These are phyloP conservation scores for Coprinopsis strossmayeri DNA, from an alignment of 768 basidiomycete genomes.

Conservation along the genomic window DNA sequence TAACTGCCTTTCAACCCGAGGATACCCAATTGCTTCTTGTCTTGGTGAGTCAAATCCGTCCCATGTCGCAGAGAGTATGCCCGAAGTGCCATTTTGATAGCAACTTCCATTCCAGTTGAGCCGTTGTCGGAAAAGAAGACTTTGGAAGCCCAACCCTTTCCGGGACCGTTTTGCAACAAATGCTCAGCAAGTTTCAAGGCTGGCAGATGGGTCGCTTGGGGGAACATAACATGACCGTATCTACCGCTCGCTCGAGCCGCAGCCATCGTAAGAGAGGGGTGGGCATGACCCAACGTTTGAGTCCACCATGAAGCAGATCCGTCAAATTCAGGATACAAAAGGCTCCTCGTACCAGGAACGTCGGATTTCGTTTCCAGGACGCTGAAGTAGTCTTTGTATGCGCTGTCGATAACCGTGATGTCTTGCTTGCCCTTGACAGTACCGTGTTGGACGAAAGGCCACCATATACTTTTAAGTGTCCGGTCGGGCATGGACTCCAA, in stretches of 20 bases:
- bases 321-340: constrained; percentile 64
- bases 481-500: constrained; percentile 75
- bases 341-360: constrained; percentile 10
- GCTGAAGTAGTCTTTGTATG: constrained; percentile 80
- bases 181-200: constrained; percentile 81
- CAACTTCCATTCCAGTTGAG: constrained; percentile 96
- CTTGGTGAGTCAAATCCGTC: constrained; percentile 24
- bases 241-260: constrained; percentile 87
- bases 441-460: constrained; percentile 95
- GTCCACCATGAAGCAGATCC: constrained; percentile 99
- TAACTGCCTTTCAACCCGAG: constrained; percentile 89
- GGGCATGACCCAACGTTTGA: constrained; percentile 81
- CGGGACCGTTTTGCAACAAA: constrained; percentile 69
- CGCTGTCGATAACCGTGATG: constrained; percentile 90
- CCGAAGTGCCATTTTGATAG: constrained; percentile 92
- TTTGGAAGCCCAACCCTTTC: constrained; percentile 83
- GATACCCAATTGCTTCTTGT: constrained; percentile 58
- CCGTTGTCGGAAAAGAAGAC: constrained; percentile 95
- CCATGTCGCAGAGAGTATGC: constrained; percentile 43
- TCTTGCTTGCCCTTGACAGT: constrained; percentile 59
- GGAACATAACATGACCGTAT: constrained; percentile 97
- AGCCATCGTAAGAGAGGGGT: constrained; percentile 72
- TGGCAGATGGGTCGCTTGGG: constrained; percentile 79
- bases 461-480: constrained; percentile 81
- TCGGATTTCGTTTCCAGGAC: constrained; percentile 40